These are phyloP conservation scores for Lunularia cruciata DNA, from an alignment of 225 moss, liverwort and hornwort genomes.

Conservation along the genomic window DNA sequence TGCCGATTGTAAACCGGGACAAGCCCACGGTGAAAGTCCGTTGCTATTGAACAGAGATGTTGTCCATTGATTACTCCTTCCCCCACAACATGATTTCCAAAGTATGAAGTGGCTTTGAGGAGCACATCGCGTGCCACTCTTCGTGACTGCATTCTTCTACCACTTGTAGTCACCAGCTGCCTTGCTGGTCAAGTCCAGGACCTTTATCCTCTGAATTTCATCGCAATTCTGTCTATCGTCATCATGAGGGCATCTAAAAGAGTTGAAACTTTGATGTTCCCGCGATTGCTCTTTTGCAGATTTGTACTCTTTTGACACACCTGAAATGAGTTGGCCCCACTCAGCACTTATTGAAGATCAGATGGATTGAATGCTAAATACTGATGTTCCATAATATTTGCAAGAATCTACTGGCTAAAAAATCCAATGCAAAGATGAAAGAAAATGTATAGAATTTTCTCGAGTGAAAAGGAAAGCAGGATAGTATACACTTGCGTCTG, in stretches of 20 bases:
- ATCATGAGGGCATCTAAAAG: not conserved
- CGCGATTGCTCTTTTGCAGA: too few relatives aligned
- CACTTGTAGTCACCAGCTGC: not conserved
- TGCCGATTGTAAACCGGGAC: constrained; percentile 14
- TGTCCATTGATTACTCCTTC: constrained; percentile 20
- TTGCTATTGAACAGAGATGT: constrained; percentile 3
- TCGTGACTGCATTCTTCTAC: constrained; percentile 34
- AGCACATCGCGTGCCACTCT: constrained; percentile 30
- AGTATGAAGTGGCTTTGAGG: constrained; percentile 17
- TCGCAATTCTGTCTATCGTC: not conserved
- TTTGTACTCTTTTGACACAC: too few relatives aligned
- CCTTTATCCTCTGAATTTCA: too few relatives aligned
- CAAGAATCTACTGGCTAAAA: too few relatives aligned
- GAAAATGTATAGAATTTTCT: too few relatives aligned
- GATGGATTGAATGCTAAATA: not conserved
- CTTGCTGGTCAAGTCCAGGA: not conserved
- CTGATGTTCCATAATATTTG: too few relatives aligned
- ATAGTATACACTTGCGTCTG: too few relatives aligned
- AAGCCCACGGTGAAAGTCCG: constrained; percentile 3
- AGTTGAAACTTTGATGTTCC: too few relatives aligned
- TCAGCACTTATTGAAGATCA: too few relatives aligned
- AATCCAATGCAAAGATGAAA: too few relatives aligned
- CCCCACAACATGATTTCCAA: constrained; percentile 14
- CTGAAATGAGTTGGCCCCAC: too few relatives aligned
- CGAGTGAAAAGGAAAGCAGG: too few relatives aligned